These are phyloP conservation scores for Vicia villosa DNA, from an alignment of 306 rosid species.

Conservation along the genomic window DNA sequence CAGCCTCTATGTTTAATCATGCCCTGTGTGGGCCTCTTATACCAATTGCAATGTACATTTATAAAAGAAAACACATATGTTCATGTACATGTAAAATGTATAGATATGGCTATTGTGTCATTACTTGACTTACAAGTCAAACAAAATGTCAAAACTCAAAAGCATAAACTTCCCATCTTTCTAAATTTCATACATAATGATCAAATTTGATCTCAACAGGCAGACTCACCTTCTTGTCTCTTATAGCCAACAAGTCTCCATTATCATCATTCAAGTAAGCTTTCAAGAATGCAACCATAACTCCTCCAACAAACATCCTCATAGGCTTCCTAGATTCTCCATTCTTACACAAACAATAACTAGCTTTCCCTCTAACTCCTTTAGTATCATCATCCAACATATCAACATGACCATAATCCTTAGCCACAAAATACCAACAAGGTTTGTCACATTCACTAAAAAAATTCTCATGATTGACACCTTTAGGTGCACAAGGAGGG, in stretches of 20 bases:
- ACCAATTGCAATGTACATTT: too few species aligned
- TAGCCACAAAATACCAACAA: slow-evolving; percentile 65
- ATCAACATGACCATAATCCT: slow-evolving; percentile 78
- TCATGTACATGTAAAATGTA: too few species aligned
- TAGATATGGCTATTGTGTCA: neutral
- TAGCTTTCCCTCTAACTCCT: slow-evolving; percentile 66
- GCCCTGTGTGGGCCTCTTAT: too few species aligned
- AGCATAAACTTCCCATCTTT: neutral
- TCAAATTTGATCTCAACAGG: slow-evolving; percentile 59
- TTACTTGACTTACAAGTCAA: neutral
- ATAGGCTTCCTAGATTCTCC: slow-evolving; percentile 79
- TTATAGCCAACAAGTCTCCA: slow-evolving; percentile 49
- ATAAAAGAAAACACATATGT: too few species aligned
- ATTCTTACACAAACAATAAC: slow-evolving; percentile 65
- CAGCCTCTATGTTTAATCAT: too few species aligned
- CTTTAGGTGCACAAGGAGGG: slow-evolving; percentile 83
- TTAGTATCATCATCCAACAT: slow-evolving; percentile 78
- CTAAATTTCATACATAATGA: slow-evolving; percentile 39
- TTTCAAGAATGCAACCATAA: slow-evolving; percentile 73
- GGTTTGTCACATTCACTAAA: slow-evolving; percentile 63
- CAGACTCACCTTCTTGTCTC: slow-evolving; percentile 40
- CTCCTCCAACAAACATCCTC: slow-evolving; percentile 88
- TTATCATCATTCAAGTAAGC: slow-evolving; percentile 57
- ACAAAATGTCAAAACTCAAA: neutral
- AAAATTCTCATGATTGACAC: slow-evolving; percentile 78